These are phyloP conservation scores for Apophysomyces trapeziformis DNA, from an alignment of 371 early-diverging fungal species.

Conservation along the genomic window DNA sequence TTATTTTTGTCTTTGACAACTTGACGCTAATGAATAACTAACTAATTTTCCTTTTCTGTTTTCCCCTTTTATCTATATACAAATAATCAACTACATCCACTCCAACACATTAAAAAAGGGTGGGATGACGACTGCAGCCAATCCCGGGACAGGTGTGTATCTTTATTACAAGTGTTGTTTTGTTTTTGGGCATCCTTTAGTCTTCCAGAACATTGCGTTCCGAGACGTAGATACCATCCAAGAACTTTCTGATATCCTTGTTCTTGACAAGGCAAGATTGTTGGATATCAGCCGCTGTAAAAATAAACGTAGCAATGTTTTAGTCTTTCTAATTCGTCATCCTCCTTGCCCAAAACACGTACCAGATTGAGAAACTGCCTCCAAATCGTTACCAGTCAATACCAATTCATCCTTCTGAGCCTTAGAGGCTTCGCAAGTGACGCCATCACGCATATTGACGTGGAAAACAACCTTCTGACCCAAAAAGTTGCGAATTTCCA, in stretches of 20 bases:
- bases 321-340: background rate
- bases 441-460: conserved; percentile 92
- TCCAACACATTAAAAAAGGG: conserved; percentile 24
- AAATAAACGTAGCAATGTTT: background rate
- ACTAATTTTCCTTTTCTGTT: background rate
- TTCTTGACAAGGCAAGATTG: conserved; percentile 78
- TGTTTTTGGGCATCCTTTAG: background rate
- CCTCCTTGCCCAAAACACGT: conserved; percentile 10
- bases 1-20: too few species aligned
- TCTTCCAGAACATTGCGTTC: conserved; percentile 60
- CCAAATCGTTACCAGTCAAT: conserved; percentile 95
- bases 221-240: conserved; percentile 99
- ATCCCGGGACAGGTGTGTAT: conserved; percentile 50
- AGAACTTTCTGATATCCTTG: conserved; percentile 99
- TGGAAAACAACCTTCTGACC: conserved; percentile 96
- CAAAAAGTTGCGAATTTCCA: conserved; percentile 99
- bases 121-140: conserved; percentile 55
- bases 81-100: background rate
- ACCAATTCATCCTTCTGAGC: conserved; percentile 96
- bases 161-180: conserved; percentile 35
- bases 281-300: conserved; percentile 75
- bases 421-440: conserved; percentile 80
- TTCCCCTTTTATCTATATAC: background rate
- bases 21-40: background rate
- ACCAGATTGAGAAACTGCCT: conserved; percentile 97